Evolutionary conservation across 2,329 filamentous ascomycete genomes (phyloP), one percentile per base, ranked within the genome.

Genomic region (Fusarium metavorans): DNA sequence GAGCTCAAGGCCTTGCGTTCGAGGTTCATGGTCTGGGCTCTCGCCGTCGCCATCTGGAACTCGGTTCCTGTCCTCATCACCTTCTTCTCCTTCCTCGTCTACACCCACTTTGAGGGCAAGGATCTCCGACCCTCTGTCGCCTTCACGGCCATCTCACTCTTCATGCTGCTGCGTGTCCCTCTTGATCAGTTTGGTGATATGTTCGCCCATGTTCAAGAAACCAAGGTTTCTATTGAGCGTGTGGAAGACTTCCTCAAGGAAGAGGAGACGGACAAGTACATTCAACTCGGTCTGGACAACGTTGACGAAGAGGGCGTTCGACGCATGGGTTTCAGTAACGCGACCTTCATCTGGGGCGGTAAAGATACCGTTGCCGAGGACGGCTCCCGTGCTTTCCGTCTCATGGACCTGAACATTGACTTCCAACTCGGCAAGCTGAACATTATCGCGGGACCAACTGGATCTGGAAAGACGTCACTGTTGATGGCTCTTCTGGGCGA

Each of bases 171-270:
- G 16, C 92, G 97, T 57, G 94, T 98, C 63, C 97, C 97, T 6
- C 87, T 99, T 54, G 97, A 99, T 82, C 96, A 98, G 84, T 89
- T 99, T 64, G 97, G 97, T 60, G 97, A 99, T 83, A 99, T 99
- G 97, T 93, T 98, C 80, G 97, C 97, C 13, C 97, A 98, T 84
- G 95, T 99, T 5, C 95, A 98, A 84, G 97, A 99, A 84, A 94
- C 95, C 27, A 97, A 97, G 85, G 96, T 99, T 23, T 99, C 97
- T 0, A 92, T 99, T 61, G 95, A 98, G 80, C 95, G 97, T 87
- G 94, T 99, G 9, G 96, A 99, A 80, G 94, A 97, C 77, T 99
- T 98, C 79, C 84, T 99, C 48, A 92, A 89, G 67, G 97, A 99
- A 81, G 95, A 97, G 9, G 97, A 99, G 85, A 99, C 97, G 0